phyloP scores from a whole-genome alignment of 768 basidiomycete genomes.

The Kondoa malvinella region DNA sequence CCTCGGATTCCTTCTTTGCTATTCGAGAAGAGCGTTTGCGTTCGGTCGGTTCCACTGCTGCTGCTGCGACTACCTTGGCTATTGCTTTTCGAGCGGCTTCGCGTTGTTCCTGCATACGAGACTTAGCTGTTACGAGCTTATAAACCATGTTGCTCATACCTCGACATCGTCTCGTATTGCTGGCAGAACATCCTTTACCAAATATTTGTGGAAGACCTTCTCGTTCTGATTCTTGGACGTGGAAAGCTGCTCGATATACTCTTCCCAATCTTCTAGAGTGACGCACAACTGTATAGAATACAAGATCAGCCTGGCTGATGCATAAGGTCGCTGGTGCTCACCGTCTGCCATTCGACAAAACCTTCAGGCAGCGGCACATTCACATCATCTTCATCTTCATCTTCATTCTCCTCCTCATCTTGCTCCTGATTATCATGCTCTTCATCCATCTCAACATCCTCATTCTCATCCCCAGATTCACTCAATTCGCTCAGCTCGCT shows the following conservation, averaged over 20 bases:
- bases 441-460: background rate
- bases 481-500: slow-evolving; percentile 10
- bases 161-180: background rate
- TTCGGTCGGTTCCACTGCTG: background rate
- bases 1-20: slow-evolving; percentile 30
- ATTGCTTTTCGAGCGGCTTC: background rate
- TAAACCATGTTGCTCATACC: background rate
- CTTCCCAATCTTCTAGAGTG: background rate
- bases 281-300: background rate
- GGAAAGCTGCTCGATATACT: background rate
- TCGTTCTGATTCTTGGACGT: slow-evolving; percentile 5
- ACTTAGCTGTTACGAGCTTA: background rate
- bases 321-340: background rate
- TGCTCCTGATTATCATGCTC: background rate
- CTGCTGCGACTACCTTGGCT: background rate
- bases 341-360: slow-evolving; percentile 4
- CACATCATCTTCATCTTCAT: slow-evolving; percentile 5
- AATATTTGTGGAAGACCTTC: background rate
- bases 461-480: background rate
- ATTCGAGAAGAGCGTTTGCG: slow-evolving; percentile 34
- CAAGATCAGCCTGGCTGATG: background rate
- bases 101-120: background rate
- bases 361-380: background rate
- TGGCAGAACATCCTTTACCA: slow-evolving; percentile 5
- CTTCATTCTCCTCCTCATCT: slow-evolving; percentile 2